These are phyloP conservation scores for Paramyrothecium sp. DNA, from an alignment of 2,329 filamentous ascomycete species.

Conservation along the genomic window DNA sequence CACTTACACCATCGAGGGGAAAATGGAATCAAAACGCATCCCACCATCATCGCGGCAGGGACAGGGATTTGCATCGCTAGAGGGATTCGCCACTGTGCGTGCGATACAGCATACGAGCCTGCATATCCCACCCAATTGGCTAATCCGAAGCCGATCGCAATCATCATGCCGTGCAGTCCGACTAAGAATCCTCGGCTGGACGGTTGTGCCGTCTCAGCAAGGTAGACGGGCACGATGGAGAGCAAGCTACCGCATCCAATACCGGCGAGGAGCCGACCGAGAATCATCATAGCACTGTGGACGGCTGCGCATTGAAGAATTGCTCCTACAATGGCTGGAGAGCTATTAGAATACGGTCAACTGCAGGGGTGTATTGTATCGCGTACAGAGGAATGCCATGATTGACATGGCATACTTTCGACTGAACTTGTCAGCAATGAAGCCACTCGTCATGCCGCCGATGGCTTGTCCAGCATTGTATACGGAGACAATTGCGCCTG, in stretches of 20 bases:
- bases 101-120: conserved; percentile 24
- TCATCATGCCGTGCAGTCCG: conserved; percentile 28
- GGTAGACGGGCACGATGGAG: conserved; percentile 19
- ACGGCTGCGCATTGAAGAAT: conserved; percentile 38
- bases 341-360: too few species aligned
- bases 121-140: conserved; percentile 40
- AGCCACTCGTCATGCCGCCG: conserved; percentile 25
- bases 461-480: conserved; percentile 30
- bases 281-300: conserved; percentile 36
- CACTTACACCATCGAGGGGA: neutral
- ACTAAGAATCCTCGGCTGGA: conserved; percentile 2
- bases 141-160: conserved; percentile 32
- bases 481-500: conserved; percentile 21
- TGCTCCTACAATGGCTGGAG: conserved; percentile 29
- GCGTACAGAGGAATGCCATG: conserved; percentile 15
- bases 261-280: conserved; percentile 38
- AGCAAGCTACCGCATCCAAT: conserved; percentile 34
- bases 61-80: conserved; percentile 23
- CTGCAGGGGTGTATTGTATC: too few species aligned
- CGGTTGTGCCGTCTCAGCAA: conserved; percentile 4
- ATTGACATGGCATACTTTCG: conserved; percentile 26
- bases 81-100: conserved; percentile 31
- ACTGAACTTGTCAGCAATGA: conserved; percentile 29
- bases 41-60: neutral
- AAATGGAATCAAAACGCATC: neutral